phyloP scores from a whole-genome alignment of 352 stramenopile genomes.

The Sclerospora graminicola region DNA sequence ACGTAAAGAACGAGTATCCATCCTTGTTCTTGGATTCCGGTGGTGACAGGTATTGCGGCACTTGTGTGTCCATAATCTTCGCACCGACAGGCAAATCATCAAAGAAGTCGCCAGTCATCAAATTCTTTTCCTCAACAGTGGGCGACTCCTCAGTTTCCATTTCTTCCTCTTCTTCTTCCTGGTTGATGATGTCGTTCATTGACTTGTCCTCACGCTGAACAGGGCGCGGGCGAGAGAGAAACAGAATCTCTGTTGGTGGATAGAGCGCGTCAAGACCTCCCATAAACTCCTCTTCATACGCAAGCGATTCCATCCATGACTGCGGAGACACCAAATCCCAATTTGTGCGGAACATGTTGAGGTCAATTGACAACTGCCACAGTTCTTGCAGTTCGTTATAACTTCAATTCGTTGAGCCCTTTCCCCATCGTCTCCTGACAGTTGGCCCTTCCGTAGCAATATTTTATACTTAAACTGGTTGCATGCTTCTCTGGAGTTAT shows the following conservation, averaged over 20 bases:
- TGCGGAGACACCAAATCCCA: slow-evolving; percentile 44
- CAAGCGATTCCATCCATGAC: slow-evolving; percentile 35
- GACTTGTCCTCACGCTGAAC: slow-evolving; percentile 11
- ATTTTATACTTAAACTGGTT: slow-evolving; percentile 6
- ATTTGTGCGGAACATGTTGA: slow-evolving; percentile 33
- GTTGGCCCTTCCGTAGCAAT: slow-evolving; percentile 1
- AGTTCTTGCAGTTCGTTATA: neutral
- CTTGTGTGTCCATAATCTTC: slow-evolving; percentile 34
- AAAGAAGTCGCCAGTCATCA: slow-evolving; percentile 39
- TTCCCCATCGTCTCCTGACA: neutral
- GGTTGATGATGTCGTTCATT: slow-evolving; percentile 5
- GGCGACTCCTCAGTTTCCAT: slow-evolving; percentile 11
- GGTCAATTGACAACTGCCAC: slow-evolving; percentile 12
- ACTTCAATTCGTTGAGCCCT: slow-evolving; percentile 3
- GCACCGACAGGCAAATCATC: slow-evolving; percentile 33
- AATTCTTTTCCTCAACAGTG: slow-evolving; percentile 2
- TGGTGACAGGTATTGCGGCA: slow-evolving; percentile 22
- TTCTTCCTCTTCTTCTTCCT: slow-evolving; percentile 11
- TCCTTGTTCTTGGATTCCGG: slow-evolving; percentile 31
- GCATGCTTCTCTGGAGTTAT: neutral
- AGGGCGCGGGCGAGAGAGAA: slow-evolving; percentile 2
- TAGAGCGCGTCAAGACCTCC: slow-evolving; percentile 8
- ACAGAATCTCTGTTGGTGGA: slow-evolving; percentile 14
- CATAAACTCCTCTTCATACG: slow-evolving; percentile 42
- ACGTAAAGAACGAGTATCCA: slow-evolving; percentile 40